These are phyloP conservation scores for Fusarium sp. DNA, from an alignment of 2,329 filamentous ascomycete genomes.

Conservation along the genomic window DNA sequence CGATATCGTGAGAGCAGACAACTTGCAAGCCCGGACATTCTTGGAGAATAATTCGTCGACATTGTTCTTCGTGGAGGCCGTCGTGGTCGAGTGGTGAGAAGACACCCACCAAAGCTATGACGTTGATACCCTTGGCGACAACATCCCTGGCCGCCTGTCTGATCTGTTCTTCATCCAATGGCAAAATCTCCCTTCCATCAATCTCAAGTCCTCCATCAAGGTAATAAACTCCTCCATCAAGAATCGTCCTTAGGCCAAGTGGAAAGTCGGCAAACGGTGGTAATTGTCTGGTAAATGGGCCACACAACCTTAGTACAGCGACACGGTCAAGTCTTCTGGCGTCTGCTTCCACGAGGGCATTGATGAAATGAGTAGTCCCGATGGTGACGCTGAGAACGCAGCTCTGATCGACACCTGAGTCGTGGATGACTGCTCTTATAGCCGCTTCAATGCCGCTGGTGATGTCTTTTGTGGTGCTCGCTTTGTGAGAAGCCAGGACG, in stretches of 20 bases:
- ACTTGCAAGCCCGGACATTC: slow-evolving; percentile 53
- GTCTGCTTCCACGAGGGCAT: slow-evolving; percentile 62
- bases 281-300: slow-evolving; percentile 58
- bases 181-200: slow-evolving; percentile 60
- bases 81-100: slow-evolving; percentile 61
- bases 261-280: slow-evolving; percentile 63
- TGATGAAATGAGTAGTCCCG: slow-evolving; percentile 64
- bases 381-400: slow-evolving; percentile 62
- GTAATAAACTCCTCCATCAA: slow-evolving; percentile 57
- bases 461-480: slow-evolving; percentile 63
- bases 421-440: slow-evolving; percentile 57
- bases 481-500: slow-evolving; percentile 62
- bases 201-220: slow-evolving; percentile 62
- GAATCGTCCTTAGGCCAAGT: slow-evolving; percentile 53
- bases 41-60: slow-evolving; percentile 54
- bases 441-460: slow-evolving; percentile 62
- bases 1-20: slow-evolving; percentile 59
- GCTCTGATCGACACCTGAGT: slow-evolving; percentile 53
- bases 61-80: slow-evolving; percentile 56
- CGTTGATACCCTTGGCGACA: slow-evolving; percentile 51
- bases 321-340: slow-evolving; percentile 57
- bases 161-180: slow-evolving; percentile 55
- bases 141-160: slow-evolving; percentile 51
- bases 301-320: slow-evolving; percentile 60
- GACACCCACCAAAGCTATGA: slow-evolving; percentile 59